Evolutionary conservation across 495 filamentous ascomycete genomes (phyloP).

Genomic region (Hapsidospora chrysogenum): DNA sequence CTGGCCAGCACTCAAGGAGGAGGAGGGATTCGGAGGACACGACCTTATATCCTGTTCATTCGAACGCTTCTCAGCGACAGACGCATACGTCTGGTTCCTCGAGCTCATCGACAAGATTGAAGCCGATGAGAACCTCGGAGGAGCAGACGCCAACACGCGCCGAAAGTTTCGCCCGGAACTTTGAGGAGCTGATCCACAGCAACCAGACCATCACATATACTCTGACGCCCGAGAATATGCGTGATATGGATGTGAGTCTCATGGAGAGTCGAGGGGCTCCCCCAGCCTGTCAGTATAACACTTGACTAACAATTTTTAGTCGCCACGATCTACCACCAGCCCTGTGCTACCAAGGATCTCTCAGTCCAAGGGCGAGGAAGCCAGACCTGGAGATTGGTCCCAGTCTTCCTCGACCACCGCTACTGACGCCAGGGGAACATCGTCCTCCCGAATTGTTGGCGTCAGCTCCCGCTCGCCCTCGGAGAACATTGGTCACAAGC

Average conservation of each 20-base stretch:
- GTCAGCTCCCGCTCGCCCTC: too few relatives aligned
- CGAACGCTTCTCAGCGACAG: conserved; percentile 5
- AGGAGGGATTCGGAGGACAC: background rate
- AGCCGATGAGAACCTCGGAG: conserved; percentile 30
- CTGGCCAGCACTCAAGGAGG: too few relatives aligned
- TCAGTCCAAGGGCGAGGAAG: conserved; percentile 31
- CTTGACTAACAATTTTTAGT: conserved; percentile 15
- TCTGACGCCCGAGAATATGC: conserved; percentile 75
- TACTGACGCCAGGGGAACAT: too few relatives aligned
- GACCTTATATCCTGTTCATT: background rate
- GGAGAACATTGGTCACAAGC: too few relatives aligned
- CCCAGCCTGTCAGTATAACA: too few relatives aligned
- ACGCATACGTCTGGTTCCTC: conserved; percentile 21
- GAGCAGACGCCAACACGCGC: conserved; percentile 26
- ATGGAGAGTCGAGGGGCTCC: too few relatives aligned
- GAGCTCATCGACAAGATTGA: conserved; percentile 25
- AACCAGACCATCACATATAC: conserved; percentile 89
- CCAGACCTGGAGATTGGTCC: too few relatives aligned
- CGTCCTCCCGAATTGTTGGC: too few relatives aligned
- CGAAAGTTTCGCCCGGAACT: conserved; percentile 29
- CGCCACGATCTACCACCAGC: conserved; percentile 18
- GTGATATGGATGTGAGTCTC: conserved; percentile 69
- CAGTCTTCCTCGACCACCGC: too few relatives aligned
- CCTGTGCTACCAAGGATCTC: conserved; percentile 15
- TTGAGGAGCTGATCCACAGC: conserved; percentile 82